These are phyloP conservation scores for Talaromyces liani DNA, from an alignment of 495 filamentous ascomycete species.

Conservation along the genomic window DNA sequence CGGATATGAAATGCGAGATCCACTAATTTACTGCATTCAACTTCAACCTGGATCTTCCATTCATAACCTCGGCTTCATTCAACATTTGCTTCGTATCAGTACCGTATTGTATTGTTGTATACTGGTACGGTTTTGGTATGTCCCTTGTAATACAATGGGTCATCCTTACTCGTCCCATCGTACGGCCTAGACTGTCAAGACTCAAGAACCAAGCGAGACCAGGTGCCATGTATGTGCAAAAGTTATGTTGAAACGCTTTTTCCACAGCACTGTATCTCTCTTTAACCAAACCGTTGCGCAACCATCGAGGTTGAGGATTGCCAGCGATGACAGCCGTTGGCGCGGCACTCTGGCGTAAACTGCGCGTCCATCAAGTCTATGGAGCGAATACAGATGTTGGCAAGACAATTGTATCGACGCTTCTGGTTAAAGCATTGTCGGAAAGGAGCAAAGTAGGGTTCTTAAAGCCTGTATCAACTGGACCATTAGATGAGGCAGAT, in stretches of 20 bases:
- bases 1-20: background rate
- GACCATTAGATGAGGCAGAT: constrained; percentile 58
- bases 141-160: background rate
- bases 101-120: background rate
- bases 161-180: background rate
- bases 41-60: background rate
- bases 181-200: background rate
- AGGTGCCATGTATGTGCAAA: too few species aligned
- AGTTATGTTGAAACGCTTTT: background rate
- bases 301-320: background rate
- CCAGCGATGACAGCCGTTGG: constrained; percentile 32
- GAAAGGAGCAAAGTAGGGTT: constrained; percentile 46
- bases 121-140: background rate
- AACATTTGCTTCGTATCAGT: background rate
- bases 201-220: background rate
- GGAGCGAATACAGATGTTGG: constrained; percentile 77
- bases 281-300: background rate
- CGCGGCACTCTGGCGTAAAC: constrained; percentile 50
- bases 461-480: constrained; percentile 72
- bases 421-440: constrained; percentile 53
- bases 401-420: constrained; percentile 67
- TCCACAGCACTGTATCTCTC: background rate
- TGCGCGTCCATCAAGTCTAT: constrained; percentile 62
- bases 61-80: background rate
- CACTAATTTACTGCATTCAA: background rate